Percentiles rank a stretch among this genome's conserved stretches.
Conservation (phyloP, 2,329 filamentous ascomycete species). For the Fusarium decemcellulare region DNA sequence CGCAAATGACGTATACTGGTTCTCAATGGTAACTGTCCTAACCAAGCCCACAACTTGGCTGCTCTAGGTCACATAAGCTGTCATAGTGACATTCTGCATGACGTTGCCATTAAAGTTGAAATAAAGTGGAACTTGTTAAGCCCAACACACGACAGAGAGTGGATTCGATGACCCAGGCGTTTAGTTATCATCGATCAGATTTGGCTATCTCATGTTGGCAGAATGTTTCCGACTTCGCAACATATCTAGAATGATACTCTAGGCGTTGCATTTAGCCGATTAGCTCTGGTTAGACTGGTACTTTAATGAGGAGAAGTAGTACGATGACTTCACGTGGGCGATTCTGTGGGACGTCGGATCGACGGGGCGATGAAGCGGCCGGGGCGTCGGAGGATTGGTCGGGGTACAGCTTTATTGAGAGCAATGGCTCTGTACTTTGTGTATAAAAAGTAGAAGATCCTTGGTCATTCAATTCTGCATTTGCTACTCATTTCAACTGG, state of each 20-base stretch:
- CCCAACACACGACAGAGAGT: not conserved
- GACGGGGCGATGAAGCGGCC: constrained; percentile 39
- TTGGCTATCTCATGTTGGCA: not conserved
- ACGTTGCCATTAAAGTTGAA: not conserved
- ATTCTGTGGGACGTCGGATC: constrained; percentile 30
- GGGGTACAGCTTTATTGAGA: not conserved
- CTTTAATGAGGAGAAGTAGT: no score
- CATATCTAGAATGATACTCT: no score
- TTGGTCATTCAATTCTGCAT: not conserved
- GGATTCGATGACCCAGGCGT: not conserved
- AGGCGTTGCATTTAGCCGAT: no score
- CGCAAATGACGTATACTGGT: not conserved
- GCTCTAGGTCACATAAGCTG: not conserved
- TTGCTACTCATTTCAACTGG: constrained; percentile 3
- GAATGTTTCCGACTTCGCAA: no score
- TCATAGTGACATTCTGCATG: not conserved
- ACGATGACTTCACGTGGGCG: not conserved
- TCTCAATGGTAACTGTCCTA: no score
- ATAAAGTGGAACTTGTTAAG: not conserved
- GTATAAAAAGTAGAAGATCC: constrained; percentile 1
- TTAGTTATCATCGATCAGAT: constrained; percentile 1
- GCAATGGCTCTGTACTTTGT: constrained; percentile 5
- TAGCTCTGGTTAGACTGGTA: no score
- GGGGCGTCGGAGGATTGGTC: constrained; percentile 3
- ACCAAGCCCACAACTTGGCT: no score